These are phyloP conservation scores for Metarhizium anisopliae DNA, from an alignment of 2,329 filamentous ascomycete genomes.

Conservation along the genomic window DNA sequence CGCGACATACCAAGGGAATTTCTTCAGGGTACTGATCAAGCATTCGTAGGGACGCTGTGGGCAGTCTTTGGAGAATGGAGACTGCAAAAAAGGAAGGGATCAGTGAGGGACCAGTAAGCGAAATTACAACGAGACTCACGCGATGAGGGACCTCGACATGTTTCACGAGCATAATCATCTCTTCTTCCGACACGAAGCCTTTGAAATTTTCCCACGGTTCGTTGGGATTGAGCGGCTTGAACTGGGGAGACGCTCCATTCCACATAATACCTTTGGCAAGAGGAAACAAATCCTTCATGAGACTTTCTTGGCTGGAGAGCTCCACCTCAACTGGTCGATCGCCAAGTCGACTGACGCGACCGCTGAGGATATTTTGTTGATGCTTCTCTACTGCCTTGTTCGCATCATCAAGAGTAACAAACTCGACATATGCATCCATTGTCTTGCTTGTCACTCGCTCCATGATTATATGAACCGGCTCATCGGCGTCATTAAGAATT, in stretches of 20 bases:
- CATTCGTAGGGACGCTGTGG: constrained; percentile 58
- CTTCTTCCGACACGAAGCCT: constrained; percentile 52
- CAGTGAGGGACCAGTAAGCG: not conserved
- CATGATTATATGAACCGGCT: constrained; percentile 56
- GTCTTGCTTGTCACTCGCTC: constrained; percentile 54
- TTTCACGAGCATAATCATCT: constrained; percentile 55
- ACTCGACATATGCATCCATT: constrained; percentile 52
- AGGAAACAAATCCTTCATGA: constrained; percentile 57
- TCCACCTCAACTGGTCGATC: constrained; percentile 48
- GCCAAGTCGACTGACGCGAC: constrained; percentile 42
- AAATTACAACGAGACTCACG: constrained; percentile 33
- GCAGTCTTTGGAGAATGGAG: constrained; percentile 50
- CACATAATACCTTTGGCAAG: constrained; percentile 47
- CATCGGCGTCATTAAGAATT: constrained; percentile 43
- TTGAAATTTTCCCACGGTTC: constrained; percentile 46
- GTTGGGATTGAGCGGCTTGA: constrained; percentile 21
- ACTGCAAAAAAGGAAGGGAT: constrained; percentile 26
- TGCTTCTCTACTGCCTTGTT: constrained; percentile 42
- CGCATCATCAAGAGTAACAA: constrained; percentile 43
- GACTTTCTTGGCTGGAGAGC: constrained; percentile 42
- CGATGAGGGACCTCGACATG: constrained; percentile 53
- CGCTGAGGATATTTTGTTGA: constrained; percentile 26
- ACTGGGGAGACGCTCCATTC: constrained; percentile 36
- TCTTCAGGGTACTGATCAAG: constrained; percentile 53
- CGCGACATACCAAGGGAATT: constrained; percentile 55